Evolutionary conservation across 176 grass and related monocot genomes (phyloP).

Genomic region (Ananas comosus): DNA sequence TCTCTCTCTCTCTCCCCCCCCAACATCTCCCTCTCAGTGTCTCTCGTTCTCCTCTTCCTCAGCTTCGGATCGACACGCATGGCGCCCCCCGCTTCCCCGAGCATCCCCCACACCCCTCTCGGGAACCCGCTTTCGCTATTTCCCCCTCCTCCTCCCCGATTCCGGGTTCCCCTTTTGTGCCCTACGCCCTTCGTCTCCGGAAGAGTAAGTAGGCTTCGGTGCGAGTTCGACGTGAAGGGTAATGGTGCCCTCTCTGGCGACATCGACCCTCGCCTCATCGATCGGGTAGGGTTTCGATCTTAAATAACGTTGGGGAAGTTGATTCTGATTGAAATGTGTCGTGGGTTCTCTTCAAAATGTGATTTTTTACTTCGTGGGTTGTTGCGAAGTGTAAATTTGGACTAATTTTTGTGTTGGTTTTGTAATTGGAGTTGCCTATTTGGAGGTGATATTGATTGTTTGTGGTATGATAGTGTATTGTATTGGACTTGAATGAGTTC

Average conservation of each 20-base stretch:
- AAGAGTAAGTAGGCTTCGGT: slow-evolving; percentile 36
- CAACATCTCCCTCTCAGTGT: no score
- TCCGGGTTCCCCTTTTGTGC: slow-evolving; percentile 8
- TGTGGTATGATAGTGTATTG: no score
- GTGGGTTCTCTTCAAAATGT: neutral
- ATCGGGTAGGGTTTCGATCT: slow-evolving; percentile 39
- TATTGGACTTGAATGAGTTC: no score
- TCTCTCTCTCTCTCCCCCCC: no score
- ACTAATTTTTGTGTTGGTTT: no score
- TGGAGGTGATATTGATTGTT: no score
- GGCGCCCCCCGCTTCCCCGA: neutral
- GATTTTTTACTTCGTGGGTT: neutral
- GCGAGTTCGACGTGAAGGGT: slow-evolving; percentile 60
- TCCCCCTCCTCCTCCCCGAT: neutral
- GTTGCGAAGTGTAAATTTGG: neutral
- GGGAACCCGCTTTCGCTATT: no score
- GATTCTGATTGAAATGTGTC: neutral
- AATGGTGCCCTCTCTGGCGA: slow-evolving; percentile 71
- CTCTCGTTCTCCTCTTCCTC: neutral
- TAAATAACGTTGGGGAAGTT: neutral
- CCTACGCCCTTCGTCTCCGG: slow-evolving; percentile 22
- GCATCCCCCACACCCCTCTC: no score
- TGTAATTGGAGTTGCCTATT: no score
- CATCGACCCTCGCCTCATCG: slow-evolving; percentile 46
- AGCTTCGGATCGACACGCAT: slow-evolving; percentile 14